Conservation (phyloP, 257 asterid species). For the Nicotiana tabacum region DNA sequence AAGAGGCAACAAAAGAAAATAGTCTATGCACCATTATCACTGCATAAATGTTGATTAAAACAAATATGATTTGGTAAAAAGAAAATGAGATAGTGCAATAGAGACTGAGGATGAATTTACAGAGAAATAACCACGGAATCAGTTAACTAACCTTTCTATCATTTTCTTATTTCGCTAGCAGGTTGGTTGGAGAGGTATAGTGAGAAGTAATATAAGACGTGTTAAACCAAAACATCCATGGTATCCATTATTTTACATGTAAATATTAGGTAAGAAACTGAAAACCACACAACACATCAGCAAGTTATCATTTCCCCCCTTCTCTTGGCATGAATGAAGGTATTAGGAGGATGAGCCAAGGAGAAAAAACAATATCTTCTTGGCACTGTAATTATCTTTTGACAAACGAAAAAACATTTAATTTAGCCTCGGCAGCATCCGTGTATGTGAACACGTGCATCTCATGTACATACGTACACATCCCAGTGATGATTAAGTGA, state of each 20-base stretch:
- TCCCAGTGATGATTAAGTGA: neutral
- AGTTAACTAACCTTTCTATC: neutral
- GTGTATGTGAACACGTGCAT: neutral
- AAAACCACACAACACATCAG: neutral
- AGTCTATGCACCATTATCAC: neutral
- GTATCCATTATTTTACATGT: neutral
- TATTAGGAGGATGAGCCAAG: no score
- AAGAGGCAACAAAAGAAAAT: neutral
- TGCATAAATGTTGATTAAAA: neutral
- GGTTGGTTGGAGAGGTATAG: neutral
- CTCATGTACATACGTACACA: neutral
- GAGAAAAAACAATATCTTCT: neutral
- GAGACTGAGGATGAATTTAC: neutral
- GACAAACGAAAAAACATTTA: neutral
- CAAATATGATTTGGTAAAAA: neutral
- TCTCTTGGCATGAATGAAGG: no score
- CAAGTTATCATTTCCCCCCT: neutral
- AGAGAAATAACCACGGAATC: neutral
- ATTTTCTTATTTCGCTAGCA: neutral
- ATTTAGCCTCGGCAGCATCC: neutral
- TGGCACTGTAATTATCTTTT: neutral
- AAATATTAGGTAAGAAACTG: neutral
- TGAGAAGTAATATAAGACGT: neutral
- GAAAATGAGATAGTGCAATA: neutral
- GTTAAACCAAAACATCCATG: neutral